Conservation (phyloP, 2,329 filamentous ascomycete genomes). For the Xylariaceae sp. region DNA sequence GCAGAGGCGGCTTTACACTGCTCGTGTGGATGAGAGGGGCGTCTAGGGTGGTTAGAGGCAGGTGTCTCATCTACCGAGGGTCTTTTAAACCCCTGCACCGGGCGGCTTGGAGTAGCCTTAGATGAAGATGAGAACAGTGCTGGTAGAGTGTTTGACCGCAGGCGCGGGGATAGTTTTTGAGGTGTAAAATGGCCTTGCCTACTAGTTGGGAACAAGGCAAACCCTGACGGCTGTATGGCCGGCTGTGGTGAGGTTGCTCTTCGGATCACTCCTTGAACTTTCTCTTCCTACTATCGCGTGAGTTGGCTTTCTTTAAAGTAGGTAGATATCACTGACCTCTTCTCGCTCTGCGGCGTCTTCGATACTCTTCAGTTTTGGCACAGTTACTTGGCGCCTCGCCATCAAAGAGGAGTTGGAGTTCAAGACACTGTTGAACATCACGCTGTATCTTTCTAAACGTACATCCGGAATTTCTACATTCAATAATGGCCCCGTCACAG, state of each 20-base stretch:
- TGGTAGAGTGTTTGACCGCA: constrained; percentile 62
- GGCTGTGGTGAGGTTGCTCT: constrained; percentile 58
- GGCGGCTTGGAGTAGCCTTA: constrained; percentile 42
- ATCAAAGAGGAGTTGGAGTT: constrained; percentile 55
- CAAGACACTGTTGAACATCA: constrained; percentile 87
- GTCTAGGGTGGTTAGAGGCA: constrained; percentile 21
- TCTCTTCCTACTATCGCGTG: constrained; percentile 22
- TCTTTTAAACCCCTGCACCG: constrained; percentile 27
- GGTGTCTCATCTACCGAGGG: constrained; percentile 16
- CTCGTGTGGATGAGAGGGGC: constrained; percentile 20
- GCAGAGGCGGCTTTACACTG: constrained; percentile 35
- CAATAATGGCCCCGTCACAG: constrained; percentile 52
- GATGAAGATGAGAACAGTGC: constrained; percentile 54
- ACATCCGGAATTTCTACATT: constrained; percentile 80
- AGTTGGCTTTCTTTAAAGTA: constrained; percentile 9
- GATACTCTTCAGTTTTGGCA: constrained; percentile 62
- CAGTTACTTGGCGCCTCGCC: constrained; percentile 62
- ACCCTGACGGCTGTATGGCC: constrained; percentile 49
- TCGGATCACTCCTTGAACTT: constrained; percentile 32
- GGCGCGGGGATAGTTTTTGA: constrained; percentile 46
- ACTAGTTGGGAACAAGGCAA: constrained; percentile 52
- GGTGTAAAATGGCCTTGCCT: constrained; percentile 32
- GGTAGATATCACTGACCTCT: constrained; percentile 39
- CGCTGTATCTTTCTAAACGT: constrained; percentile 86
- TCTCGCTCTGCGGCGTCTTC: constrained; percentile 51